These are phyloP conservation scores for Boletus subparvulus DNA, from an alignment of 768 basidiomycete species.

Conservation along the genomic window DNA sequence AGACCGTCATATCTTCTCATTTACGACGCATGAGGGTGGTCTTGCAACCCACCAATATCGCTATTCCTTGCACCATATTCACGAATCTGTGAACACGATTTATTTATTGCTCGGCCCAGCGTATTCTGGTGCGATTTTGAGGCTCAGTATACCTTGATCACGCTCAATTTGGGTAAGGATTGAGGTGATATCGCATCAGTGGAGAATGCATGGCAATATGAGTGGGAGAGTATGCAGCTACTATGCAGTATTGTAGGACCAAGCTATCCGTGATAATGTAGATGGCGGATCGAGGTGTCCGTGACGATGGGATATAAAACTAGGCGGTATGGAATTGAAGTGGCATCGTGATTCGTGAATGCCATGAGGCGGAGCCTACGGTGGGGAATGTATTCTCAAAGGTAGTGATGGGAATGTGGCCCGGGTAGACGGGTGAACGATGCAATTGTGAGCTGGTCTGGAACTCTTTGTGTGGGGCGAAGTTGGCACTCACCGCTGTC, in stretches of 20 bases:
- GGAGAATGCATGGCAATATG: conserved; percentile 21
- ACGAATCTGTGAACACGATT: neutral
- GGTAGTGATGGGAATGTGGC: conserved; percentile 76
- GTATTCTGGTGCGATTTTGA: neutral
- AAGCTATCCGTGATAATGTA: conserved; percentile 20
- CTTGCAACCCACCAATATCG: neutral
- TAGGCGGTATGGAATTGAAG: conserved; percentile 26
- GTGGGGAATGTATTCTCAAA: conserved; percentile 87
- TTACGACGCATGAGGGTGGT: conserved; percentile 47
- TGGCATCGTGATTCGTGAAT: conserved; percentile 4
- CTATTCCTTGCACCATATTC: neutral
- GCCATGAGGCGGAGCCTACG: conserved; percentile 80
- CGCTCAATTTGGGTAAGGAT: neutral
- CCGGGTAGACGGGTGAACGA: conserved; percentile 58
- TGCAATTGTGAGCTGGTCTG: conserved; percentile 9
- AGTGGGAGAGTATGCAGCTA: conserved; percentile 30
- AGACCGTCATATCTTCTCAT: conserved; percentile 69
- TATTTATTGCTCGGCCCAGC: conserved; percentile 8
- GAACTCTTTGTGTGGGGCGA: neutral
- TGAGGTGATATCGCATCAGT: neutral
- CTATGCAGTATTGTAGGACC: conserved; percentile 29
- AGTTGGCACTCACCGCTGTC: too few species aligned
- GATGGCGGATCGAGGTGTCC: conserved; percentile 14
- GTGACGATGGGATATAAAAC: conserved; percentile 14
- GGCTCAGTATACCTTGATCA: neutral